Base-by-base conservation (phyloP, 108 stramenopile species). In the Discostella stelligeroides region DNA sequence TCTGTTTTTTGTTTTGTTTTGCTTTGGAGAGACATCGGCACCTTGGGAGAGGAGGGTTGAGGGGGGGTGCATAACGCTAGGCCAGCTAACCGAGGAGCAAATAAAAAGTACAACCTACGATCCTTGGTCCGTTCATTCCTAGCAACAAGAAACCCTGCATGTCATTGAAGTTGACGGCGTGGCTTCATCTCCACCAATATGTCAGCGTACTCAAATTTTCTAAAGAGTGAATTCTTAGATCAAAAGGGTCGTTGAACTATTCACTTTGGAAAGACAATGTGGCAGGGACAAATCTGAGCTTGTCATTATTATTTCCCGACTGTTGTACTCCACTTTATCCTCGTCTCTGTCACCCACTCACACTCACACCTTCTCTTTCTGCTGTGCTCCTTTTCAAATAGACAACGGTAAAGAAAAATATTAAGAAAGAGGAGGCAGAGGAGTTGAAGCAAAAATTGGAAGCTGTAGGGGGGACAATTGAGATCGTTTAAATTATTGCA, bases 391-490 rank as follows among this genome's bases (percentile, higher is more conserved):
- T 23, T 55, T 39, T 46, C 7, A 17, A 34, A 12, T 55, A 79
- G 77, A 67, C 70, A 13, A 56, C 39, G n/a, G 30, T 92, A 1
- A 88, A 86, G 67, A 94, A 96, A 75, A 88, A 73, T 41, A 68
- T 94, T 30, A 90, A 82, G 55, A 83, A 77, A 50, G 92, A 96
- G 69, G 86, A 90, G 62, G 95, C 95, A 0, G 90, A 96, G 45
- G 88, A 92, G 69, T 60, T 94, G 49, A 92, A 94, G 71, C 78
- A 76, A 9, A 81, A 88, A 58, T 75, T 96, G 49, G 92, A 92
- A 70, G 95, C 68, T 2, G 79, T 85, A 4, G 95, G 95, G 27
- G 95, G 89, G 24, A 74, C 74, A 23, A 75, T 93, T 23, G 92
- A 93, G 76, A 68, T 96, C 41, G 82, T 73, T 30, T 93, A 85